Percentiles rank a stretch among this genome's conserved stretches.
phyloP scores from a whole-genome alignment of 2,329 filamentous ascomycete species.

The Paracoccidioides lutzii region DNA sequence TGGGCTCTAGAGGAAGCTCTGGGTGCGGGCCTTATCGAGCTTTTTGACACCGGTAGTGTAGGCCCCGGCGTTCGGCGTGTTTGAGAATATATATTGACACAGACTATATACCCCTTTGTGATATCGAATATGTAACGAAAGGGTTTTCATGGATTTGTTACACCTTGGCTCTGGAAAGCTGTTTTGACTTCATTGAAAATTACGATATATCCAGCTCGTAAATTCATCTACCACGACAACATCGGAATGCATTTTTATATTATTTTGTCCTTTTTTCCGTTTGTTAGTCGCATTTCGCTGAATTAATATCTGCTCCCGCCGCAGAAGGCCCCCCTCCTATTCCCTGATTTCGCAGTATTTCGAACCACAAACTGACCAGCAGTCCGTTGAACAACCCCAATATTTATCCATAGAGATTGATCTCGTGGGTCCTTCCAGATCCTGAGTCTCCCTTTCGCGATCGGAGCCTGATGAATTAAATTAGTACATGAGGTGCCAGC shows the following conservation, averaged over 20 bases:
- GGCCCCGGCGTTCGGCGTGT: slow-evolving; percentile 40
- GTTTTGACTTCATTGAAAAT: neutral
- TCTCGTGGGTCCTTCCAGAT: neutral
- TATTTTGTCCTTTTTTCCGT: too few relatives aligned
- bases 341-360: neutral
- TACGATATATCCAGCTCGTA: too few relatives aligned
- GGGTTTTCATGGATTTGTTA: neutral
- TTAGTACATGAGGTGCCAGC: neutral
- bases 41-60: slow-evolving; percentile 52
- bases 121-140: neutral
- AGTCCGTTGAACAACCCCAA: too few relatives aligned
- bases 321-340: neutral
- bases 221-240: too few relatives aligned
- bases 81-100: slow-evolving; percentile 9
- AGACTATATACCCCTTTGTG: neutral
- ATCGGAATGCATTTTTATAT: too few relatives aligned
- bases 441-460: neutral
- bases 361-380: neutral
- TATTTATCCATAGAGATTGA: neutral
- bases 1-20: slow-evolving; percentile 50
- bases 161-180: too few relatives aligned
- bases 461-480: neutral
- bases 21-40: slow-evolving; percentile 47
- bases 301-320: too few relatives aligned
- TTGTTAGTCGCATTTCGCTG: too few relatives aligned